A percentile compares a stretch with the other conserved stretches of the same genome.
Conservation (phyloP, 2,329 filamentous ascomycete genomes). For the Xylariaceae sp. region DNA sequence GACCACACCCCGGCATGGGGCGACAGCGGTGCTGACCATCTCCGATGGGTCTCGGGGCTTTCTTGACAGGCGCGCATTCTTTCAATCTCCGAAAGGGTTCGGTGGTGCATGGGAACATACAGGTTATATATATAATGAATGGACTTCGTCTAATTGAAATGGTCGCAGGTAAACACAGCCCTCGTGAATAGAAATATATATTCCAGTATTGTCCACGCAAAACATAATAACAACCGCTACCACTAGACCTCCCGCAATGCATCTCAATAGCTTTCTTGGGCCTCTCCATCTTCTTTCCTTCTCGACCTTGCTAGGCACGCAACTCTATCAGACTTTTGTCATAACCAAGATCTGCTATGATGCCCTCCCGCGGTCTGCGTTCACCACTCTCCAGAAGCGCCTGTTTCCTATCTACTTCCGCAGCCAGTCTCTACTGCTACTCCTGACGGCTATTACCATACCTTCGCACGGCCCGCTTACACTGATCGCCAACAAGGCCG, state of each 20-base stretch:
- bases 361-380: conserved; percentile 44
- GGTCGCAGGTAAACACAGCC: neutral
- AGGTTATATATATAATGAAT: conserved; percentile 11
- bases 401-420: conserved; percentile 51
- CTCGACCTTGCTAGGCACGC: conserved; percentile 47
- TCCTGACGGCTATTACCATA: conserved; percentile 43
- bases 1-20: neutral
- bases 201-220: conserved; percentile 10
- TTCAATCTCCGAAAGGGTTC: conserved; percentile 9
- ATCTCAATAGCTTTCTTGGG: conserved; percentile 33
- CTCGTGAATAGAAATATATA: conserved; percentile 8
- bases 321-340: conserved; percentile 49
- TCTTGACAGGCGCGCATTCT: neutral
- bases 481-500: conserved; percentile 36
- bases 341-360: conserved; percentile 45
- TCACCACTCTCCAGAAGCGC: conserved; percentile 47
- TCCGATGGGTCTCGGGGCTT: conserved; percentile 26
- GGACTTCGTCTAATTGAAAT: neutral
- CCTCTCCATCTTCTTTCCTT: conserved; percentile 48
- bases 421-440: conserved; percentile 43
- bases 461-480: conserved; percentile 42
- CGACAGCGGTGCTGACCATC: neutral
- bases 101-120: neutral
- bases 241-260: conserved; percentile 9
- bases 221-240: conserved; percentile 1